phyloP scores from a whole-genome alignment of 805 yeast species.

The Ogataea neopini region DNA sequence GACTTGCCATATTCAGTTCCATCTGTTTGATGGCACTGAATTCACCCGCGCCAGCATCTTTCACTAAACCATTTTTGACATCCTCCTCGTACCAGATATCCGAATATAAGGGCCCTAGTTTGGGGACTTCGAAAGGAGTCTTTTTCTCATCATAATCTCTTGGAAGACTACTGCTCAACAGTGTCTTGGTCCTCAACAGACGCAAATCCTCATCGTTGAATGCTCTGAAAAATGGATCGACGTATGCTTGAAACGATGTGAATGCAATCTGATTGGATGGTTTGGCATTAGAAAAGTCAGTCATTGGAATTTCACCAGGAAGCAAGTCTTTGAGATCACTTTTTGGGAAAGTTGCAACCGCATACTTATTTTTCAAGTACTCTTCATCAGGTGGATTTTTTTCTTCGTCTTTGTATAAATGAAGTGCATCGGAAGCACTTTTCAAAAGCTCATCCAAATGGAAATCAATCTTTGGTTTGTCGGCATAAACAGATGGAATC shows the following conservation, averaged over 20 bases:
- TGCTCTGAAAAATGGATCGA: conserved; percentile 81
- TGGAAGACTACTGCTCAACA: conserved; percentile 50
- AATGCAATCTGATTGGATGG: conserved; percentile 91
- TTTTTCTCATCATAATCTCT: conserved; percentile 62
- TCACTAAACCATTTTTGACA: conserved; percentile 34
- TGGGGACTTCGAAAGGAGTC: conserved; percentile 79
- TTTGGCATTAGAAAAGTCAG: conserved; percentile 80
- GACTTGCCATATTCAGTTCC: conserved; percentile 24
- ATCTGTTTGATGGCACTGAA: conserved; percentile 24
- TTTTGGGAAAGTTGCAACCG: conserved; percentile 88
- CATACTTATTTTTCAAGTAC: conserved; percentile 71
- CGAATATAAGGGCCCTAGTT: conserved; percentile 77
- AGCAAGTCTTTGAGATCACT: conserved; percentile 69
- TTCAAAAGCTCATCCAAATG: conserved; percentile 24
- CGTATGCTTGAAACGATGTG: conserved; percentile 78
- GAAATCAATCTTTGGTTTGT: conserved; percentile 17
- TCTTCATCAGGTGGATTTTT: conserved; percentile 63
- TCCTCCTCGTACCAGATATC: conserved; percentile 90
- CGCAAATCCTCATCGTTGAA: conserved; percentile 80
- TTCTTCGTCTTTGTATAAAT: conserved; percentile 44
- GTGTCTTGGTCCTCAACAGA: conserved; percentile 62
- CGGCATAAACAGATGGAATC: conserved; percentile 46
- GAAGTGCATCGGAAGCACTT: conserved; percentile 23
- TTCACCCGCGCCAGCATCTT: conserved; percentile 16
- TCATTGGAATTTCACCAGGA: conserved; percentile 88